Base-by-base conservation (phyloP, 2,329 filamentous ascomycete genomes). In the Rhytidhysteron rufulum region DNA sequence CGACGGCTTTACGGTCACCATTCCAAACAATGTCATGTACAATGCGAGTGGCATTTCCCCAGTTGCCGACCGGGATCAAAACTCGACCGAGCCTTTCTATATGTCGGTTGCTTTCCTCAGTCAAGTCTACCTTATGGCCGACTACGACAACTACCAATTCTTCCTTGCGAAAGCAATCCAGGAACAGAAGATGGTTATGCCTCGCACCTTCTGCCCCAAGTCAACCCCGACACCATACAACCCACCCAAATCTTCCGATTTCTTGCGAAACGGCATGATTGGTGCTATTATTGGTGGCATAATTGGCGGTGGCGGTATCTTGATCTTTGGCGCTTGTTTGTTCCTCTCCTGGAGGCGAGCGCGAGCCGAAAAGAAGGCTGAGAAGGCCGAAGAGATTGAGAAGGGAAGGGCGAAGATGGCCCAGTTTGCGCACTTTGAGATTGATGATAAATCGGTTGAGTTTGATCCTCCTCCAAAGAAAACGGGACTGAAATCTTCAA, bases 111-210 rank as follows among this genome's bases (percentile, higher is more conserved):
- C 68, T 5, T 71, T 67, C 47, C 62, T 72, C 25, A 57, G 54
- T 11, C 64, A 70, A 42, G 56, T 70, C 40, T 72, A 71, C 48
- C 58, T 72, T 22, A 70, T 69, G 56, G 60, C 64, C 31, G 66
- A 70, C 48, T 71, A 62, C 48, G 67, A 69, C 34, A 45, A 57
- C 2, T 50, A 56, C 34, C 44, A 45, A 40, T 71, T 72, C 53
- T 68, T 62, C 49, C 64, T 72, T 37, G 67, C 68, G 2, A 45
- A 58, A 21, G 68, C 63, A 2, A 48, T 67, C 5, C 58, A 61
- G 34, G 61, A 66, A 31, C 62, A 63, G 41, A 64, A 62, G 37
- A 63, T 62, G 45, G 65, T 70, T 42, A 65, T 66, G 56, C 68
- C 68, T 5, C 47, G 52, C 2, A 58, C 69, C 1, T 67, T 67